A percentile compares a stretch with the other conserved stretches of the same genome.
Conservation (phyloP, 257 asterid species). For the Paraleonurus japonicus region DNA sequence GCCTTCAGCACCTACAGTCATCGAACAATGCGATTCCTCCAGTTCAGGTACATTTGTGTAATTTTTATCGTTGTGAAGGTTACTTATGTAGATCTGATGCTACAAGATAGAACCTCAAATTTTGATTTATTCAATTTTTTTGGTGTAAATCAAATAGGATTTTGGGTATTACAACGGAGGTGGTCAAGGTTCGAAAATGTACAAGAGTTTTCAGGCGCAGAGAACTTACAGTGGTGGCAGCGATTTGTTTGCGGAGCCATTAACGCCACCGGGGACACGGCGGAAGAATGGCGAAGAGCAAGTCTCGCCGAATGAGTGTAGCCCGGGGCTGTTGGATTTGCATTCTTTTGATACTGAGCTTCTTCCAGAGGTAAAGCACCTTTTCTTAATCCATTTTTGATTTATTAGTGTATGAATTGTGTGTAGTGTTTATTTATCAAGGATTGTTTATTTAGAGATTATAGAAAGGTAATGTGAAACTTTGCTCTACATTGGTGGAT, state of each 20-base stretch:
- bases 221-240: conserved; percentile 56
- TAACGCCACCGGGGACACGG: conserved; percentile 63
- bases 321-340: conserved; percentile 97
- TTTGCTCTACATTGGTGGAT: background rate
- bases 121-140: background rate
- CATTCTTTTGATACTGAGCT: conserved; percentile 92
- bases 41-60: conserved; percentile 47
- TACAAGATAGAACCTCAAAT: background rate
- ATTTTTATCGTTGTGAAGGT: background rate
- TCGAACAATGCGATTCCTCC: conserved; percentile 61
- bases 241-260: conserved; percentile 70
- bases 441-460: background rate
- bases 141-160: conserved; percentile 39
- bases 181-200: conserved; percentile 64
- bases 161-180: conserved; percentile 64
- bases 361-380: conserved; percentile 63
- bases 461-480: conserved; percentile 6
- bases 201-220: conserved; percentile 57
- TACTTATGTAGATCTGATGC: conserved; percentile 41
- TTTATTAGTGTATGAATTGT: background rate
- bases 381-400: background rate
- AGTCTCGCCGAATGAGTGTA: conserved; percentile 64
- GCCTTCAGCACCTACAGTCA: conserved; percentile 84
- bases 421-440: background rate
- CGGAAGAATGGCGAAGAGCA: conserved; percentile 59